Base-by-base conservation (phyloP, 2,329 filamentous ascomycete genomes). In the Stemphylium beticola region DNA sequence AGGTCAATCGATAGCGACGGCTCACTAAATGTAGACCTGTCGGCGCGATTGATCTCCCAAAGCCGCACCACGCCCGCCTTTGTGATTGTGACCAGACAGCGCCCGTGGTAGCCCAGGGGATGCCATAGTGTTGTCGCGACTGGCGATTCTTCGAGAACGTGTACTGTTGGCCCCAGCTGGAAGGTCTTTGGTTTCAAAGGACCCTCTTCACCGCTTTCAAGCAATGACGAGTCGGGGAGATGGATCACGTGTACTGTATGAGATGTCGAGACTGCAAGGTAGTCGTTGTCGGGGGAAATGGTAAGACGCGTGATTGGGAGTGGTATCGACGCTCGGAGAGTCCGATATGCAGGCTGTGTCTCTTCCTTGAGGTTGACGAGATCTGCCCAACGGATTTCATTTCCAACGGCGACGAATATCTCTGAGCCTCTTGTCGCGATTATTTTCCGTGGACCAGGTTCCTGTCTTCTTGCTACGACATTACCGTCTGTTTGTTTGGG, bases 301-400 rank as follows among this genome's bases (percentile, higher is more conserved):
- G 90, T 79, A 43, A 98, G 85, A 74, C 96, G 92, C 68, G 86
- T 86, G 66, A 98, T 96, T 52, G 91, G 86, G 54, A 91, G 89
- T 58, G 89, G 89, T 46, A 93, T 86, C 3, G 91, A 87, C 3
- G 89, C 87, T 71, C 88, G 89, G 71, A 98, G 85, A 20, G 86
- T 68, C 46, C 72, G 70, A 56, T 69, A 73, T 40, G 62, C 55
- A 9, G 71, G 65, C 37, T 64, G 53, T 18, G 50, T 42, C 53
- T 58, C 67, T 50, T 86, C 90, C 78, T 96, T 96, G 68, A 98
- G 75, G 55, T 88, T 85, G 46, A 87, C 85, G 50, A 99, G 78
- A 76, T 96, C 91, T 9, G 90, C 88, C 92, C 95, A 99, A 74
- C 93, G 85, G 57, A 99, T 89, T 75, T 98, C 91, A 66, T 89